Base-by-base conservation (phyloP, 257 asterid genomes). In the Solanum acaule region DNA sequence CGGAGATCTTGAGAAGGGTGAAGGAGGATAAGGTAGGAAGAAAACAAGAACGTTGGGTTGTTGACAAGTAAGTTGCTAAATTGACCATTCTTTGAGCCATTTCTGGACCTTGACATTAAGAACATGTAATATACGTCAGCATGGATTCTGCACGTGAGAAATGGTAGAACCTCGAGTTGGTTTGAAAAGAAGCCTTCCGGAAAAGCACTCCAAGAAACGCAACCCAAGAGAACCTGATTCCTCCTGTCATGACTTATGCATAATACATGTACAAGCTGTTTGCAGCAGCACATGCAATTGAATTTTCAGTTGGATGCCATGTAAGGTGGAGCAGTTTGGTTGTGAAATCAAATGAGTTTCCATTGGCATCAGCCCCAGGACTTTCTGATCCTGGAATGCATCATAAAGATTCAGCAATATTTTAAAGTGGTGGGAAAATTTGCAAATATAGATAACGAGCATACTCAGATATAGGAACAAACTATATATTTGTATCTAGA, bases 211-310 rank as follows among this genome's bases (percentile, higher is more conserved):
- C 78, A 63, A 71, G 92, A 91, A 92, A 88, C 88, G 94, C 88
- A 87, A 71, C 85, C 88, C 89, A 59, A 61, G 90, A 88, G 72
- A 34, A 87, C 70, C 71, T 34, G 38, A 82, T 63, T 46, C 44
- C 84, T 86, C 84, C 82, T 81, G 89, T 35, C 79, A 91, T 20
- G 90, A 56, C 79, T 94, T 93, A 98, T 83, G 99, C 99, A 92
- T 98, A 95, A 85, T 98, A 98, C 99, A 98, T 98, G 89, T 98
- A 98, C 98, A 98, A 89, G 95, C 99, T 98, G 90, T 98, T 98
- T 52, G 99, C 99, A 91, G 99, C 99, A 89, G 99, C 99, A 92
- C 99, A 96, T 52, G 99, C 99, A 71, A 98, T 92, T 16, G 98
- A 94, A 88, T 96, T 98, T 90, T 98, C 99, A 31, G 98, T 87